Conservation (phyloP, 2,329 filamentous ascomycete species). For the Keithomyces neogunnii region DNA sequence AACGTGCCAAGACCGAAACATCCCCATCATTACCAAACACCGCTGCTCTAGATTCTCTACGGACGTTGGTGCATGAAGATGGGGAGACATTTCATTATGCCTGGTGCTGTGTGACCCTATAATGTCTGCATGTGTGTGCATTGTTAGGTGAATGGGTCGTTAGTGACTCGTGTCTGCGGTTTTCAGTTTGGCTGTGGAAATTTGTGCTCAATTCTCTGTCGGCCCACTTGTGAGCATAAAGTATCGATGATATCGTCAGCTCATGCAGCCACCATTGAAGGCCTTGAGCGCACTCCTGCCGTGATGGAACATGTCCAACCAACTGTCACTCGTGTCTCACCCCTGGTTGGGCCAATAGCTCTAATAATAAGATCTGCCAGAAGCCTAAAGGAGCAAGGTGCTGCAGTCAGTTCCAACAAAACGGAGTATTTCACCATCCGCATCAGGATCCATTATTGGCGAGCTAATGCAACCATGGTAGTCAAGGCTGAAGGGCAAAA, state of each 20-base stretch:
- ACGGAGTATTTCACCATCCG: conserved; percentile 1
- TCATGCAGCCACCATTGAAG: too few relatives aligned
- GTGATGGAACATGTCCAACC: too few relatives aligned
- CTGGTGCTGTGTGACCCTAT: not conserved
- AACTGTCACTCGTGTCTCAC: too few relatives aligned
- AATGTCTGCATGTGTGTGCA: not conserved
- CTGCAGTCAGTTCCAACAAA: not conserved
- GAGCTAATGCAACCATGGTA: conserved; percentile 5
- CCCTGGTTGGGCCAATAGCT: too few relatives aligned
- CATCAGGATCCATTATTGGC: not conserved
- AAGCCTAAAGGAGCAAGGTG: not conserved
- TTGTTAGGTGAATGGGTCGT: too few relatives aligned
- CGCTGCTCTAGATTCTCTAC: conserved; percentile 28
- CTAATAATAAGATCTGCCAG: not conserved
- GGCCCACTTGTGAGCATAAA: too few relatives aligned
- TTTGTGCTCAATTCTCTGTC: too few relatives aligned
- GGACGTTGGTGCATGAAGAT: conserved; percentile 48
- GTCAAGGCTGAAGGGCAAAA: conserved; percentile 3
- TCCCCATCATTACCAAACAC: conserved; percentile 52
- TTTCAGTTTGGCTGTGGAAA: too few relatives aligned
- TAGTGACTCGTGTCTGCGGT: too few relatives aligned
- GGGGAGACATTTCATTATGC: conserved; percentile 31
- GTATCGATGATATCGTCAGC: too few relatives aligned
- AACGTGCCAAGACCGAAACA: conserved; percentile 45
- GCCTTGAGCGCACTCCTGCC: too few relatives aligned